Evolutionary conservation across 2,329 filamentous ascomycete genomes (phyloP), one percentile per base, ranked within the genome.

Genomic region (Cercospora janseana): DNA sequence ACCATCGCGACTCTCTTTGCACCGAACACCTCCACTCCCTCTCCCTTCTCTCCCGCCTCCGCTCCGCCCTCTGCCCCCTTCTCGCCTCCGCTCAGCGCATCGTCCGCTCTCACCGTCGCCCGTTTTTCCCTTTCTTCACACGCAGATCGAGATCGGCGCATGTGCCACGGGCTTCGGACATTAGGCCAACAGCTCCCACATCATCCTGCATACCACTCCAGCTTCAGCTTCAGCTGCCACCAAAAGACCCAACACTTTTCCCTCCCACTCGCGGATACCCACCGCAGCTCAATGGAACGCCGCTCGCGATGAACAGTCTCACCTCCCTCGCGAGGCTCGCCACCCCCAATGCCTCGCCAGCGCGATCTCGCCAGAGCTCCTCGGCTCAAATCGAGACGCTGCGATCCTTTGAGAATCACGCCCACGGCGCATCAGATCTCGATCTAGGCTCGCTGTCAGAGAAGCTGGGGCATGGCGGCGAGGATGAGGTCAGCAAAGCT

Each of bases 241-340:
- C 34, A 18, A 13, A 13, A 18, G 34, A 8, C 4, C 40, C 38
- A 10, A 13, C 8, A 23, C 38, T 16, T 16, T 12, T 15, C 6
- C 24, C 16, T 31, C 10, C 10, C 24, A 23, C 24, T 15, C 15
- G 41, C 31, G 29, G 18, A 18, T 9, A 15, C 23, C 6, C 44
- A 7, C 32, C n/a, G 44, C 6, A 31, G 26, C 45, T 46, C 50
- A 35, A 58, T 58, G 55, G 55, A 50, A 52, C 40, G 44, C 46
- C 43, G 27, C 43, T 40, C 27, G 38, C 21, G 12, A 96, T 96
- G 92, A 96, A 96, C 83, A 95, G 91, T 65, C 79, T 95, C 77
- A 95, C 93, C 75, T 88, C 95, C 70, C 82, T 96, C 70, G 93
- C 89, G 66, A 83, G 88, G 69, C 80, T 83, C 66, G 79, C 80